Conservation (phyloP, 192 early-diverging fungal species). For the Podochytrium sp. region DNA sequence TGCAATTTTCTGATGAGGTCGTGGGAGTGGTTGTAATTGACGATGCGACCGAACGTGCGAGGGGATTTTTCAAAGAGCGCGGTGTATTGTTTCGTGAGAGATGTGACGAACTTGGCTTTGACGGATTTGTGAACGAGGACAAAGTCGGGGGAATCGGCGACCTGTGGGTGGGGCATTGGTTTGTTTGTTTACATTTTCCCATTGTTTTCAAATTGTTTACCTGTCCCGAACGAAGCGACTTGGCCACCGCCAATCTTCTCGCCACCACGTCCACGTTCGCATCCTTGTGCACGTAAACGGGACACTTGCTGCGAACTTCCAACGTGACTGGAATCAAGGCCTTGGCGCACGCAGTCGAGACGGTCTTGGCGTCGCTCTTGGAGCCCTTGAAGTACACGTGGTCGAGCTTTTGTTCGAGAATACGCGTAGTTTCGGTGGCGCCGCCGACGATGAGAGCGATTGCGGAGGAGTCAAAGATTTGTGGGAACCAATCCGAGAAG, state of each 20-base stretch:
- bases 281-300: slow-evolving; percentile 54
- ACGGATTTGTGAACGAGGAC: slow-evolving; percentile 67
- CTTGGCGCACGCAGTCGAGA: slow-evolving; percentile 83
- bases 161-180: slow-evolving; percentile 36
- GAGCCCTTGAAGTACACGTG: slow-evolving; percentile 94
- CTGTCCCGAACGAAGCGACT: slow-evolving; percentile 86
- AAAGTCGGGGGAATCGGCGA: slow-evolving; percentile 88
- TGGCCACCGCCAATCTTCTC: slow-evolving; percentile 78
- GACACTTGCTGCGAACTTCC: slow-evolving; percentile 93
- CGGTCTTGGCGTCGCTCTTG: slow-evolving; percentile 73
- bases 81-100: slow-evolving; percentile 41
- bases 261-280: slow-evolving; percentile 66
- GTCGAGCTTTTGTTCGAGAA: slow-evolving; percentile 81
- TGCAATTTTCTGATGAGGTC: slow-evolving; percentile 64
- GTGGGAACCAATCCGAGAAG: slow-evolving; percentile 64
- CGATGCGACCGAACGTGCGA: slow-evolving; percentile 69
- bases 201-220: slow-evolving; percentile 39
- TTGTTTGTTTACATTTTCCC: not conserved
- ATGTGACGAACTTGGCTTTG: slow-evolving; percentile 60
- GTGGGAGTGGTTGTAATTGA: slow-evolving; percentile 71
- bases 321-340: slow-evolving; percentile 77
- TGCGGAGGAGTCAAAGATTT: slow-evolving; percentile 72
- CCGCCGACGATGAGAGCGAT: slow-evolving; percentile 77
- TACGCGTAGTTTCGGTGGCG: slow-evolving; percentile 67
- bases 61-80: slow-evolving; percentile 46